Percentiles rank a stretch among this genome's conserved stretches.
Conservation (phyloP, 176 grass and related monocot genomes). For the Sorghum bicolor region Sorghum_bicolor_NCBIv3 NC_012873.2:54344001-54344500, state of each 20-base stretch:
- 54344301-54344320: neutral
- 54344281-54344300: neutral
- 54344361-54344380: neutral
- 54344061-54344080: slow-evolving; percentile 17
- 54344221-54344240: no score
- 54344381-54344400: neutral
- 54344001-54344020: neutral
- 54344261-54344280: no score
- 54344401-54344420: neutral
- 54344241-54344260: no score
- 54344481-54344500: neutral
- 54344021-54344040: neutral
- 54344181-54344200: neutral
- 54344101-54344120: neutral
- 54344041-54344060: slow-evolving; percentile 4
- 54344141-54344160: slow-evolving; percentile 16
- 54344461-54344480: neutral
- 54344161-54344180: neutral
- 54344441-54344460: neutral
- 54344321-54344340: no score
- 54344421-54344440: neutral
- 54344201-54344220: neutral
- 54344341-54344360: neutral
- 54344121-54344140: neutral
- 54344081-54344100: neutral